Base-by-base conservation (phyloP, 768 basidiomycete species). In the Clavaria fumosa region DNA sequence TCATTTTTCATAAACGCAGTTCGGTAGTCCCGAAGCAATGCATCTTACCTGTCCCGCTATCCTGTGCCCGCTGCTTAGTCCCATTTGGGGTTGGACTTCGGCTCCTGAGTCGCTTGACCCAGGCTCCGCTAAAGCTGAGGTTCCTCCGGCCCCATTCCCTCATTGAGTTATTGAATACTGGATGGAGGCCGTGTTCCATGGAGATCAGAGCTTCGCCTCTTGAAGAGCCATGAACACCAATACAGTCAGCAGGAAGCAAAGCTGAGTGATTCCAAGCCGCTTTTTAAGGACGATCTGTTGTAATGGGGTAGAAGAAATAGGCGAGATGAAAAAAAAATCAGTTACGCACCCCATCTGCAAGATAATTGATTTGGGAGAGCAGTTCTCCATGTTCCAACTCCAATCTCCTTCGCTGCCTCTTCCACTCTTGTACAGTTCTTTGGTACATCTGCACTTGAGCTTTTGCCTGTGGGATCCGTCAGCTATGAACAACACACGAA, bases 191-290 rank as follows among this genome's bases (percentile, higher is more conserved):
- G 35, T 21, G 32, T 19, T 5, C 15, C 35, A 20, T 41, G 37
- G 15, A 19, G 9, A 41, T 32, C 17, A 38, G 35, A 10, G 35
- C 84, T 38, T 59, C 58, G 15, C 52, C 51, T 37, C 66, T 51
- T 36, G 74, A 80, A 93, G 64, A 12, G 78, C 73, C 57, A 93
- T 81, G 53, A 95, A 89, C 9, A 89, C 63, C 14, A 93, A 68
- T 6, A 95, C 78, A 0, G 78, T 72, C 3, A 95, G 64, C 4
- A 93, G 65, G 4, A 91, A 66, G 51, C 80, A 76, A 0, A 96
- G 67, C 49, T 97, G 91, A 0, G 81, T 81, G 15, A 95, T 74
- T 2, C 89, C 79, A 0, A 95, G 69, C 2, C 88, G 77, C 48
- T 93, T 90, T 55, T 95, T 90, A 34, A 90, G 67, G 1, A 78